Base-by-base conservation (phyloP, 139 green algal genomes). In the Coelastrella sp. region DNA sequence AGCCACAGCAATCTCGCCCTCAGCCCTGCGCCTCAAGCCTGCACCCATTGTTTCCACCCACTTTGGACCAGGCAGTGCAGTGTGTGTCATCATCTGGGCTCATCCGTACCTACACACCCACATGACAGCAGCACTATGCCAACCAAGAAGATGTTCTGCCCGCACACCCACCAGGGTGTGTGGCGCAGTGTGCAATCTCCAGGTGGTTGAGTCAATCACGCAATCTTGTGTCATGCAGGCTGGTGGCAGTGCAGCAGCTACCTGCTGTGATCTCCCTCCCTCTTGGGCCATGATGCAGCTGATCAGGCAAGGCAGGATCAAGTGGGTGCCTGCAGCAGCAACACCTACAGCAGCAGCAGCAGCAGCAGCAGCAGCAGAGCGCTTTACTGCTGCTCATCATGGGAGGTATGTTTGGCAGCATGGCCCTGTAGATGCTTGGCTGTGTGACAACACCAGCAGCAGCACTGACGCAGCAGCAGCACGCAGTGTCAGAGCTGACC, bases 321-420 rank as follows among this genome's bases (percentile, higher is more conserved):
- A 76, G 19, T 76, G 68, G 68, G 68, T 76, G 19, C 68, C 68
- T 27, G 15, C 68, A 35, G 68, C 74, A 80, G 74, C 74, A 80
- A 5, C 74, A 80, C n/a, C 74, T 59, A 24, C 74, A 80, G 17
- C 74, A 80, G 74, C 74, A 58, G 74, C 74, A 80, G 73, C 73
- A 80, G 73, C 73, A 80, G 73, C 73, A 58, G 24, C 74, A 80
- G 74, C 12, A 80, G 12, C 74, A 80, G 68, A 19, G 17, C 8
- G 15, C 3, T 76, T 76, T 25, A 76, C 68, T 24, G 68, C 68
- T 25, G 19, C 17, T 6, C 4, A 76, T n/a, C 68, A 76, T 68
- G 78, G 78, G 6, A 20, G 49, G 12, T 84, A 84, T 27, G 78
- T 84, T 19, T 85, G 80, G 80, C 80, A 85, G 10, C 80, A 85